Base-by-base conservation (phyloP, 108 stramenopile species). In the Heterococcus sp. region DNA sequence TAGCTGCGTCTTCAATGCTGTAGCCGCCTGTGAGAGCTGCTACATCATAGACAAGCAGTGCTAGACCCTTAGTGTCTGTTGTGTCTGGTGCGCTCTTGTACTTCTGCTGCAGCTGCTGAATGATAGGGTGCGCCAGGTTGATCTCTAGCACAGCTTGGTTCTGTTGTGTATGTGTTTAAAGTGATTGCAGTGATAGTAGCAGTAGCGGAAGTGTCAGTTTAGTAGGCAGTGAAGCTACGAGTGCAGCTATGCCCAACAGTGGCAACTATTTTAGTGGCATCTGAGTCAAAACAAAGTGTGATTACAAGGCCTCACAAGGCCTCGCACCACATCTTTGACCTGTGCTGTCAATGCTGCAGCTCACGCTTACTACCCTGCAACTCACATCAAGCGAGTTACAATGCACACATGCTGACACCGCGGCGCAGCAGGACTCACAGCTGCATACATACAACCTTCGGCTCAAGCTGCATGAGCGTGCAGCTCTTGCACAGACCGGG, bases 11-110 rank as follows among this genome's bases (percentile, higher is more conserved):
- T 29, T 88, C 90, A 38, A 97, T 90, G 64, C 93, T 92, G 84
- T 97, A 98, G 26, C 98, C 98, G 74, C 93, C 93, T 5, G 95
- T 95, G 65, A 98, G 89, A 26, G 92, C 91, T 2, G 98, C 96
- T 36, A 97, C 93, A 84, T 97, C 96, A 83, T 93, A 98, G 33
- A 98, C 35, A 0, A 97, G 84, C 0, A 88, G 65, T 2, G 92
- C 95, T 69, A 89, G 89, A 77, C 93, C 89, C 77, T 92, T 88
- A 27, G 94, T 89, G 37, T 87, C 90, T 66, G 88, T 87, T 72
- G 90, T 86, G 4, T 73, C 89, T 1, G 84, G 70, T 26, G 86
- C 39, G 64, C 84, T 78, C 3, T 91, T 74, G 89, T 92, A 89
- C 68, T 79, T 76, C 11, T 88, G 86, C 35, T 75, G 33, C 74